These are phyloP conservation scores for Poa annua DNA, from an alignment of 176 grass and related monocot species.

Conservation along the genomic window DNA sequence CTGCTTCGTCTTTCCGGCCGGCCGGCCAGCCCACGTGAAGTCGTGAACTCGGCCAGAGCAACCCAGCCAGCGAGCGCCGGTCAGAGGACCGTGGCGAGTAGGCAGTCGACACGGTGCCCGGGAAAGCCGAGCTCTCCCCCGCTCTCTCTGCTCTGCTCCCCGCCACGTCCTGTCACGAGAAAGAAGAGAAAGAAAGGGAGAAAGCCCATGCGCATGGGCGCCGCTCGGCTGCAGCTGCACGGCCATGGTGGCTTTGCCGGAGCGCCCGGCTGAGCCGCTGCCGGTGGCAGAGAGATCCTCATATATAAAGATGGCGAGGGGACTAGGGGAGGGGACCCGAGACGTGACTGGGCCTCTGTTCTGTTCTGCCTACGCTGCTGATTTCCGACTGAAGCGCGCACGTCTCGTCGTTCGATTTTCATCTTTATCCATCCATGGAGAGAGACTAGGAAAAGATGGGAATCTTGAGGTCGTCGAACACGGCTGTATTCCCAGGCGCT, in stretches of 20 bases:
- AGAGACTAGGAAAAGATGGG: background rate
- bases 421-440: background rate
- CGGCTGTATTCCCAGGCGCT: no score
- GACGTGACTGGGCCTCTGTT: background rate
- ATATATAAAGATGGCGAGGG: background rate
- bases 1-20: no score
- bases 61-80: background rate
- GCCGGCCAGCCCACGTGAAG: slow-evolving; percentile 48
- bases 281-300: background rate
- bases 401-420: background rate
- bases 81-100: background rate
- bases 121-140: slow-evolving; percentile 40
- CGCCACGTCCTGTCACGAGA: background rate
- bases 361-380: background rate
- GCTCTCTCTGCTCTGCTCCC: background rate
- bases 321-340: background rate
- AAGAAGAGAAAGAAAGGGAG: background rate
- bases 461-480: no score
- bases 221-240: background rate
- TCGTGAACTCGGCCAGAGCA: no score
- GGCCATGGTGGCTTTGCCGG: background rate
- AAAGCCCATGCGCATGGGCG: background rate
- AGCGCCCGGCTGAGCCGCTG: slow-evolving; percentile 28
- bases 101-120: slow-evolving; percentile 26
- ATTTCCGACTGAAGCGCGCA: background rate